Evolutionary conservation across 2,329 filamentous ascomycete genomes (phyloP), one percentile per base, ranked within the genome.

Genomic region (Pseudomassariella vexata): DNA sequence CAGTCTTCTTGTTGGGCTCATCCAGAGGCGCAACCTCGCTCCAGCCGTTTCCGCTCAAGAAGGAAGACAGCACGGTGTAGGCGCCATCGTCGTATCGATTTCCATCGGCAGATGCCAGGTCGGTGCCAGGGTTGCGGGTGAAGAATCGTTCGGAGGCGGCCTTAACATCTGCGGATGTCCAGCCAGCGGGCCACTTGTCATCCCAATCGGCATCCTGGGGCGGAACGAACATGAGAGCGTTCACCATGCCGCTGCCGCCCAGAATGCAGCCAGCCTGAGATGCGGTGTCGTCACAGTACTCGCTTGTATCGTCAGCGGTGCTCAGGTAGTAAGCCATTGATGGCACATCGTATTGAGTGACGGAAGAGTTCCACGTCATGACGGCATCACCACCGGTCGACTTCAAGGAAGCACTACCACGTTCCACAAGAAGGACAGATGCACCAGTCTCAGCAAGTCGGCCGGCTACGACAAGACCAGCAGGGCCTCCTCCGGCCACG

Each of bases 371-470:
- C 58, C 58, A 55, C 23, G 50, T 44, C n/a, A 50, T 37, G 5
- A 42, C 36, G 8, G 42, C 31, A 11, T 45, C 41, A 9, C 56
- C 55, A 19, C 59, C 59, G 11, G 46, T 49, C 5, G 48, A 42
- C 30, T 46, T 48, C 2, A 50, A 52, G 12, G 57, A 57, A 15
- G 55, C 46, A n/a, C 44, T 48, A 21, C 59, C 59, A 30, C 59
- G 53, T 41, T 62, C 59, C 21, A 63, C 36, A 6, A 63, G 49
- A 5, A 63, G 49, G 3, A 62, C 58, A 8, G 50, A 55, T 21
- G 47, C 49, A 19, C 56, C 56, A 15, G 53, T 48, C 44, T 62
- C 57, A 5, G 53, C 55, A 8, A 62, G 47, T 11, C 56, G 48
- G 36, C 55, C 49, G 4, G 58, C 57, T 1, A 50, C 48, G 14